Base-by-base conservation (phyloP, 805 yeast species). In the Saccharomycopsis amapae region DNA sequence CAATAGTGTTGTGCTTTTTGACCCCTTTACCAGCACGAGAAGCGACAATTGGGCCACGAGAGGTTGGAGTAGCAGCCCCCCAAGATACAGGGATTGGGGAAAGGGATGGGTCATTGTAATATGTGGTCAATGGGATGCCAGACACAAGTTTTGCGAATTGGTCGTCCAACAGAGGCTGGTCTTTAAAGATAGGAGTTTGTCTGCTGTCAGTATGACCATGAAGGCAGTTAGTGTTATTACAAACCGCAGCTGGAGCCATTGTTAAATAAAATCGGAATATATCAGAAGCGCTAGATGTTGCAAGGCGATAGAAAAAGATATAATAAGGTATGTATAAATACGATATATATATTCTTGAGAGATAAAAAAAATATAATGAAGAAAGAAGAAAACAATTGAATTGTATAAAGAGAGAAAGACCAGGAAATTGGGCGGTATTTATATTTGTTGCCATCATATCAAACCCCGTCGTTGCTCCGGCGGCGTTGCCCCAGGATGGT, bases 11-110 rank as follows among this genome's bases (percentile, higher is more conserved):
- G 58, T 80, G 79, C 53, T 71, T 72, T 39, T 63, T 48, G 44
- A 76, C 56, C 32, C 82, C 78, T 33, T 68, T 64, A 26, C 66
- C 68, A 48, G 62, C 58, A 58, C 79, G 72, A 3, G 80, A 68
- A 18, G 73, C 76, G 17, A 76, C 76, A 38, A 79, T 61, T 6
- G 85, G 82, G 12, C 81, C 81, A 56, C 85, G 69, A 4, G 54
- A 60, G 25, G 53, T 48, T 9, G 79, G 68, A 40, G 73, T 73
- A 1, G 66, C 50, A 25, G 69, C 70, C 23, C 78, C 79, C 83
- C 85, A 78, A 23, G 64, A 58, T 46, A 77, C 52, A 3, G 70
- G 61, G 42, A 78, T 62, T 32, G 83, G 80, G 5, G 63, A 58
- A 35, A 75, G 55, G 24, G 69, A 68, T 3, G 69, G 61, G 54